Percentiles rank a stretch among this genome's conserved stretches.
phyloP scores from a whole-genome alignment of 306 rosid species.

The Medicago ruthenica region DNA sequence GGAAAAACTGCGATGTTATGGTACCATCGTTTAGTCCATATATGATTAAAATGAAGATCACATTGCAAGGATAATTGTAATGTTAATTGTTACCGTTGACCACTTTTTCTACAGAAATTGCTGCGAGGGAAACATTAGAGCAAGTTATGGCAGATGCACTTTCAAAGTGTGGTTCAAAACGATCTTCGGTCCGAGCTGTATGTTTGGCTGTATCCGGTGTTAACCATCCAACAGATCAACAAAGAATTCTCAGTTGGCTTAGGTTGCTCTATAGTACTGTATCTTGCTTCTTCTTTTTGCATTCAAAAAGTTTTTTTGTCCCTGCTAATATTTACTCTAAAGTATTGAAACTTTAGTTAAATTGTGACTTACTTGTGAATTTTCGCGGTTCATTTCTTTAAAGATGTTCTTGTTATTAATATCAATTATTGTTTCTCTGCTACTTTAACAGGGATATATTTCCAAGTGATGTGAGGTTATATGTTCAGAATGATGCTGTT shows the following conservation, averaged over 20 bases:
- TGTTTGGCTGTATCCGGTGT: slow-evolving; percentile 95
- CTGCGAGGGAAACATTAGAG: slow-evolving; percentile 90
- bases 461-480: slow-evolving; percentile 74
- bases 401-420: slow-evolving; percentile 21
- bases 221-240: slow-evolving; percentile 89
- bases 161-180: slow-evolving; percentile 70
- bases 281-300: slow-evolving; percentile 8
- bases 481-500: slow-evolving; percentile 94
- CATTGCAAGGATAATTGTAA: slow-evolving; percentile 2
- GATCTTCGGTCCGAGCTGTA: slow-evolving; percentile 88
- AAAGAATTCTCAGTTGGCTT: slow-evolving; percentile 77
- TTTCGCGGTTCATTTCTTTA: slow-evolving; percentile 23
- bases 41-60: slow-evolving; percentile 35
- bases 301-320: slow-evolving; percentile 5
- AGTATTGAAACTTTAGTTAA: background rate
- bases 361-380: slow-evolving; percentile 16
- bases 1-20: slow-evolving; percentile 26
- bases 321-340: slow-evolving; percentile 18
- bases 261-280: slow-evolving; percentile 57
- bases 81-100: slow-evolving; percentile 39
- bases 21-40: slow-evolving; percentile 3
- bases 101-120: slow-evolving; percentile 64
- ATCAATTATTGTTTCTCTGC: slow-evolving; percentile 15
- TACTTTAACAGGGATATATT: slow-evolving; percentile 68
- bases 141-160: slow-evolving; percentile 91